phyloP scores from a whole-genome alignment of 1,284 basidiomycete genomes.

The Prillingera fragicola region DNA sequence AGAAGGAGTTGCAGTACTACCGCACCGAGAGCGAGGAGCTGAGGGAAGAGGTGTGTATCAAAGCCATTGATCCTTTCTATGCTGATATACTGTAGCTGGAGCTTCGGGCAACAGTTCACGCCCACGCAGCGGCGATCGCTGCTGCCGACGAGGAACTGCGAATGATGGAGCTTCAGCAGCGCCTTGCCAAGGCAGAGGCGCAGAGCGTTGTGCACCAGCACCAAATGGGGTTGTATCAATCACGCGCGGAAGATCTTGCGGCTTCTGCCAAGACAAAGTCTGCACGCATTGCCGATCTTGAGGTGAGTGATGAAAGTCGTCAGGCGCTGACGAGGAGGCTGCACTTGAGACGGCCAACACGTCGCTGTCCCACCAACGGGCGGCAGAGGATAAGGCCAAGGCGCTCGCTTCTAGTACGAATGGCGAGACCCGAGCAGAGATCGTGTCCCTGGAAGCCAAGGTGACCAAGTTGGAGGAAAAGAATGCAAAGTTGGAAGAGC shows the following conservation, averaged over 20 bases:
- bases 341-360: conserved; percentile 27
- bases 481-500: conserved; percentile 15
- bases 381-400: conserved; percentile 19
- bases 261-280: conserved; percentile 8
- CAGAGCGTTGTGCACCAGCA: conserved; percentile 39
- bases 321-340: conserved; percentile 11
- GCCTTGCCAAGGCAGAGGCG: conserved; percentile 25
- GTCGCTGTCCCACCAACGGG: conserved; percentile 26
- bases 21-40: conserved; percentile 26
- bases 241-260: conserved; percentile 30
- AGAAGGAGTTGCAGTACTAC: conserved; percentile 21
- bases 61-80: background rate
- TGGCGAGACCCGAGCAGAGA: conserved; percentile 15
- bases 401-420: conserved; percentile 10
- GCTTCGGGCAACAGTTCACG: conserved; percentile 27
- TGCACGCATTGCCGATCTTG: conserved; percentile 24
- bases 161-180: conserved; percentile 35
- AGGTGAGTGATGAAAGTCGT: conserved; percentile 21
- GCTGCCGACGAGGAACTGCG: conserved; percentile 36
- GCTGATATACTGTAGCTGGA: conserved; percentile 24
- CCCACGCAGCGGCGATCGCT: conserved; percentile 37
- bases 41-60: conserved; percentile 39
- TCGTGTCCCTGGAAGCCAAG: conserved; percentile 19
- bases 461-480: conserved; percentile 24
- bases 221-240: conserved; percentile 33